Evolutionary conservation across 345 rosid genomes (phyloP).

Genomic region (Carallia brachiata): DNA sequence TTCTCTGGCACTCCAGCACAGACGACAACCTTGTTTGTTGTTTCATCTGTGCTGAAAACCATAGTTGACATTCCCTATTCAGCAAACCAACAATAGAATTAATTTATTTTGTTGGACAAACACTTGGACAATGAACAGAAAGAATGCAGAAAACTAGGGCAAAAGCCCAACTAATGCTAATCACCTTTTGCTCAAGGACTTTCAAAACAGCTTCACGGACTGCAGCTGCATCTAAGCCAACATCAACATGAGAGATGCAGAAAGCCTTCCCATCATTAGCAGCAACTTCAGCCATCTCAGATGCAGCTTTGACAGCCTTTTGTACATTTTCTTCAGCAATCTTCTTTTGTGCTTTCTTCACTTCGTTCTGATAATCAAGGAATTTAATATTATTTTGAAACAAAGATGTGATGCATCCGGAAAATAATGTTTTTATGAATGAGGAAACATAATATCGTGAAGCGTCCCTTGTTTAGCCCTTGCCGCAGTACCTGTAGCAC

Average conservation of each 20-base stretch:
- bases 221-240: constrained; percentile 87
- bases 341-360: constrained; percentile 80
- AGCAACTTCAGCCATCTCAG: constrained; percentile 65
- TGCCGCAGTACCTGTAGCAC: constrained; percentile 60
- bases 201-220: constrained; percentile 90
- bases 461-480: constrained; percentile 1
- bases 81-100: constrained; percentile 8
- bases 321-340: constrained; percentile 77
- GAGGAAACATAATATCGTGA: not conserved
- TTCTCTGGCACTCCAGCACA: constrained; percentile 89
- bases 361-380: constrained; percentile 46
- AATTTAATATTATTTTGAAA: not conserved
- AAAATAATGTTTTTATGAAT: no score
- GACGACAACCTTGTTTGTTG: constrained; percentile 78
- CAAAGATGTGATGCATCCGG: not conserved
- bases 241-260: constrained; percentile 70
- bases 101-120: not conserved
- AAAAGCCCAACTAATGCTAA: not conserved
- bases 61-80: constrained; percentile 75
- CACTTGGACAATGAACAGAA: not conserved
- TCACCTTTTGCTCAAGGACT: constrained; percentile 72
- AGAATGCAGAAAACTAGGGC: not conserved
- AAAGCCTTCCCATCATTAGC: constrained; percentile 67
- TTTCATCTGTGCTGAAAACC: constrained; percentile 86
- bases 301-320: constrained; percentile 64